These are phyloP conservation scores for Suillus discolor DNA, from an alignment of 768 basidiomycete genomes.

Conservation along the genomic window DNA sequence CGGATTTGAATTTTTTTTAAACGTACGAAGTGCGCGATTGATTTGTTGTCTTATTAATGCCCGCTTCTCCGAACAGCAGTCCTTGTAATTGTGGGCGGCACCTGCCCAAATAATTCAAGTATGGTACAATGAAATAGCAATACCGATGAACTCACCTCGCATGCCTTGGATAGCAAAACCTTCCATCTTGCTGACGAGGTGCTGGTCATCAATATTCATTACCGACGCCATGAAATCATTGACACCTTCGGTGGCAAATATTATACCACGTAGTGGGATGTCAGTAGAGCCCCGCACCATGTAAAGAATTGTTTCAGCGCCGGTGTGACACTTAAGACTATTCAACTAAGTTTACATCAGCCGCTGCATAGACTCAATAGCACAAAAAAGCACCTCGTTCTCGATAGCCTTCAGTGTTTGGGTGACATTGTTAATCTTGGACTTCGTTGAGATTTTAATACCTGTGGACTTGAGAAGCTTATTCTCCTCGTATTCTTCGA, in stretches of 20 bases:
- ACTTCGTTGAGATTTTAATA: neutral
- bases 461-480: neutral
- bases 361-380: neutral
- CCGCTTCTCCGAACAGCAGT: neutral
- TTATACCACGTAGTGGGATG: neutral
- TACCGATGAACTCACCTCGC: conserved; percentile 3
- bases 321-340: neutral
- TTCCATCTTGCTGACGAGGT: conserved; percentile 14
- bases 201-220: conserved; percentile 7
- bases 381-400: neutral
- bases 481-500: neutral
- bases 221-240: neutral
- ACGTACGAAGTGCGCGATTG: neutral
- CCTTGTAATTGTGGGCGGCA: neutral
- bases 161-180: conserved; percentile 12
- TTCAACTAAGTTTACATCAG: neutral
- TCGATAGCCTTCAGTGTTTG: neutral
- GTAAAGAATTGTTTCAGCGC: neutral
- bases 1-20: neutral
- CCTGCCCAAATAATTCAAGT: neutral
- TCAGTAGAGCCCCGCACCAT: neutral
- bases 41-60: neutral
- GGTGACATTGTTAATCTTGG: neutral
- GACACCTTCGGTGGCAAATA: neutral
- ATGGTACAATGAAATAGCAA: neutral